Base-by-base conservation (phyloP, 169 alveolate genomes). In the Plasmodium chabaudi region DNA sequence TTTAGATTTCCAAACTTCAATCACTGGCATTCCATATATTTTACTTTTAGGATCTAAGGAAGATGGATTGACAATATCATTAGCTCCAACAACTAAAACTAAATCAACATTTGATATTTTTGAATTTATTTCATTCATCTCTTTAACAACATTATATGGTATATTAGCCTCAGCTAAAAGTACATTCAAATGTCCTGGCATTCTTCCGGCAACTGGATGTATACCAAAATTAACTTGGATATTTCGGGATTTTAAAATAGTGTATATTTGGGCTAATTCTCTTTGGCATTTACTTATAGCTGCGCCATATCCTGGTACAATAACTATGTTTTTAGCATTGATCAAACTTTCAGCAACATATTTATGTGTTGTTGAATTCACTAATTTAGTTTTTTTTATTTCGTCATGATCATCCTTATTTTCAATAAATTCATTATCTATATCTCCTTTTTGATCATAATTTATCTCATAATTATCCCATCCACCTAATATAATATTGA, bases 181-280 rank as follows among this genome's bases (percentile, higher is more conserved):
- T 17, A 98, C 99, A 74, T 98, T 97, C 97, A 98, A 95, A 89
- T 98, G 98, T 25, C 99, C 99, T 59, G 99, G 99, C 98, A 98
- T 96, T 93, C 99, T 96, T 55, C 99, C 99, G 19, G 99, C 99
- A 72, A 98, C 99, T 42, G 99, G 99, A 87, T 98, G 99, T 71
- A 98, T 97, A 67, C 97, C 99, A 90, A 98, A 98, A 87, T 96
- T 95, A 46, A 98, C 98, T 34, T 92, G 91, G 23, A 95, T 91
- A 68, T 96, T 97, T 23, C 95, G 88, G 47, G 93, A 89, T 68
- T 92, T 87, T 73, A 96, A 88, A 34, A 93, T 87, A 55, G 90
- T 82, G 27, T 92, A 93, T 21, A 96, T 71, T 51, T 94, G 97
- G 57, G 96, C 95, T 39, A 96, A 94, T 27, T 94, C 95, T 60